These are phyloP conservation scores for Backusella tuberculispora DNA, from an alignment of 192 early-diverging fungal genomes.

Conservation along the genomic window DNA sequence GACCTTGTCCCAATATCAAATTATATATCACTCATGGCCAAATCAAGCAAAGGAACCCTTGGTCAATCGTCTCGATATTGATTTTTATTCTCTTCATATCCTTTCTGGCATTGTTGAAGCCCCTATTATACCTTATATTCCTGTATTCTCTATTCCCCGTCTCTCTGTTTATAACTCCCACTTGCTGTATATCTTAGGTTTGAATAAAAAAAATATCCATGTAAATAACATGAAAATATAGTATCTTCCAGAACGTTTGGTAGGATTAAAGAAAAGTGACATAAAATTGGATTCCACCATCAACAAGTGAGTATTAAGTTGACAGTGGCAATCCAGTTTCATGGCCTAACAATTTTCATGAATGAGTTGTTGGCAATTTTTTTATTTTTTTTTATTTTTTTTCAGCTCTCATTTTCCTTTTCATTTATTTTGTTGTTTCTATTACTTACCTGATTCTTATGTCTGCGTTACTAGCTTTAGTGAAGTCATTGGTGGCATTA, in stretches of 20 bases:
- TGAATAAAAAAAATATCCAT: constrained; percentile 8
- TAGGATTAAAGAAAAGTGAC: constrained; percentile 20
- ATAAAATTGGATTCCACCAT: background rate
- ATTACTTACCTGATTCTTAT: no score
- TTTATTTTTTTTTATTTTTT: no score
- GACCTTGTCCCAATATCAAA: constrained; percentile 2
- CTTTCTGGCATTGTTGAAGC: constrained; percentile 10
- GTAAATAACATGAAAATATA: constrained; percentile 14
- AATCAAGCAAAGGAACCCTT: constrained; percentile 19
- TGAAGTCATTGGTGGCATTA: no score
- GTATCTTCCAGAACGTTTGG: constrained; percentile 19
- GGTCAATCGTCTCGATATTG: constrained; percentile 8
- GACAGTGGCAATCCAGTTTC: constrained; percentile 12
- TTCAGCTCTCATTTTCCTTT: no score
- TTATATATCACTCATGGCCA: constrained; percentile 14
- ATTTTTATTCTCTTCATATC: constrained; percentile 17
- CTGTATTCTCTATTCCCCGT: constrained; percentile 5
- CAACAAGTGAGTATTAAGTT: constrained; percentile 17
- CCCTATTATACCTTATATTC: constrained; percentile 4
- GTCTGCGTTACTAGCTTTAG: no score
- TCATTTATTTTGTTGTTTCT: no score
- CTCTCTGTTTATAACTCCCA: constrained; percentile 5
- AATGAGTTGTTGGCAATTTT: no score
- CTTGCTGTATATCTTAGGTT: background rate
- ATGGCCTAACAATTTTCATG: constrained; percentile 3